A percentile compares a stretch with the other conserved stretches of the same genome.
Conservation (phyloP, 2,329 filamentous ascomycete genomes). For the Furcasterigmium furcatum region DNA sequence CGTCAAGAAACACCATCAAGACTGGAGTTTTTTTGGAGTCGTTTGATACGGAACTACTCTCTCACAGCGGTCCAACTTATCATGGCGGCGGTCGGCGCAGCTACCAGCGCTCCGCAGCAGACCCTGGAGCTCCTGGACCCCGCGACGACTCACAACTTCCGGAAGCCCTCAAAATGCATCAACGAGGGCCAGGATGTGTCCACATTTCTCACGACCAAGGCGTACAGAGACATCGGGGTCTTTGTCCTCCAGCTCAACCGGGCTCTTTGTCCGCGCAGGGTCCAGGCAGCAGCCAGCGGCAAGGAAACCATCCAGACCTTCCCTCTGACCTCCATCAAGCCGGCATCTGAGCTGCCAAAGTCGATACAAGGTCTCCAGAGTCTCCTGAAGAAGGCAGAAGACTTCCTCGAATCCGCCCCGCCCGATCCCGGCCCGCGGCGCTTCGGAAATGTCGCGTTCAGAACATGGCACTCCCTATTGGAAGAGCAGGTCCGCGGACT, state of each 20-base stretch:
- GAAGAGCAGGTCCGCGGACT: constrained; percentile 56
- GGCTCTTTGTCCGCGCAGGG: constrained; percentile 71
- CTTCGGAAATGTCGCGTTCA: constrained; percentile 90
- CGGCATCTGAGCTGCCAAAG: constrained; percentile 39
- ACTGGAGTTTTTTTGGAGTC: too few relatives aligned
- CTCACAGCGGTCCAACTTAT: too few relatives aligned
- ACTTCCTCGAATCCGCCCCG: constrained; percentile 72
- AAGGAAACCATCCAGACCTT: constrained; percentile 44
- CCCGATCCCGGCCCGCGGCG: constrained; percentile 82
- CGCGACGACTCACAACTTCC: constrained; percentile 53
- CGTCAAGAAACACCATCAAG: too few relatives aligned
- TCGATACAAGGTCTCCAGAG: constrained; percentile 62
- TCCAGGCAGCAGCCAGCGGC: constrained; percentile 25
- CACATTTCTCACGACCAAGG: constrained; percentile 74
- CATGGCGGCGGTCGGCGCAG: neutral
- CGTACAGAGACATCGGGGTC: constrained; percentile 81
- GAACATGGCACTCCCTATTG: constrained; percentile 74
- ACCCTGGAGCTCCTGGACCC: constrained; percentile 47
- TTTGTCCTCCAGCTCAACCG: constrained; percentile 91
- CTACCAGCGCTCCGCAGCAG: neutral
- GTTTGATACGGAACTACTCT: too few relatives aligned
- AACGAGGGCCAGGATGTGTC: constrained; percentile 79
- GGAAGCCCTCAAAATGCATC: constrained; percentile 73
- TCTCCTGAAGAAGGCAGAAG: constrained; percentile 62
- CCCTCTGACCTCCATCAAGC: constrained; percentile 33